Percentiles rank a stretch among this genome's conserved stretches.
Evolutionary conservation across 108 stramenopile species (phyloP).

Genomic region (Cyclostephanos tholiformis): DNA sequence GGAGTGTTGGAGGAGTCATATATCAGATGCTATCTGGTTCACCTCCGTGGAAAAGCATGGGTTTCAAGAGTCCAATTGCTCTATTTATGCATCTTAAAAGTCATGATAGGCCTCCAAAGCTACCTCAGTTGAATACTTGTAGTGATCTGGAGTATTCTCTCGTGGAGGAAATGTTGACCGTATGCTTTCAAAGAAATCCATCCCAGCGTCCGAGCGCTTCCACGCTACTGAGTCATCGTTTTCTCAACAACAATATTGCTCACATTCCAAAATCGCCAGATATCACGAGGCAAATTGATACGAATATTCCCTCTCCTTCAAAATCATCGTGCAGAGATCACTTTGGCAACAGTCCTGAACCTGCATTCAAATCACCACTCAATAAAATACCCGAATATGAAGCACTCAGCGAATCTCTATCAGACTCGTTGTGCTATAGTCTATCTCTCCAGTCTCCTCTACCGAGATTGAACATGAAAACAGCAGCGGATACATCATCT

Average conservation of each 20-base stretch:
- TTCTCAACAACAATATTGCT: constrained; percentile 10
- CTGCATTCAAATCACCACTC: constrained; percentile 8
- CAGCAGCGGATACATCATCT: constrained; percentile 17
- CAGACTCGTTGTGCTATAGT: constrained; percentile 49
- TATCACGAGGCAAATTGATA: constrained; percentile 3
- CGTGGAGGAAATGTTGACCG: constrained; percentile 47
- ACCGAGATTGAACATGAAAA: constrained; percentile 11
- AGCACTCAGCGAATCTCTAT: constrained; percentile 6
- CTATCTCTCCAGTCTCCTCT: constrained; percentile 29
- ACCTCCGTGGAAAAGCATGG: constrained; percentile 91
- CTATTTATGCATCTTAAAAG: constrained; percentile 83
- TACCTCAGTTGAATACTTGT: constrained; percentile 22
- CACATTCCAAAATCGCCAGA: constrained; percentile 6
- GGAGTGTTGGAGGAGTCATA: constrained; percentile 89
- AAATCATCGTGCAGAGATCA: neutral
- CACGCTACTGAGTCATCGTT: constrained; percentile 17
- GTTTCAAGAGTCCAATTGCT: constrained; percentile 89
- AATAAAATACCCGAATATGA: constrained; percentile 11
- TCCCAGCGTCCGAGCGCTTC: constrained; percentile 61
- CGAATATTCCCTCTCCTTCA: neutral
- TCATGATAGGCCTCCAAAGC: constrained; percentile 55
- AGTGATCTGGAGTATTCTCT: constrained; percentile 29
- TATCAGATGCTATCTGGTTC: constrained; percentile 87
- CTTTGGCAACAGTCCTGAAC: neutral
- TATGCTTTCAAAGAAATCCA: constrained; percentile 80